A percentile compares a stretch with the other conserved stretches of the same genome.
These are phyloP conservation scores for Takashimella tepidaria DNA, from an alignment of 1,284 basidiomycete species.

Conservation along the genomic window DNA sequence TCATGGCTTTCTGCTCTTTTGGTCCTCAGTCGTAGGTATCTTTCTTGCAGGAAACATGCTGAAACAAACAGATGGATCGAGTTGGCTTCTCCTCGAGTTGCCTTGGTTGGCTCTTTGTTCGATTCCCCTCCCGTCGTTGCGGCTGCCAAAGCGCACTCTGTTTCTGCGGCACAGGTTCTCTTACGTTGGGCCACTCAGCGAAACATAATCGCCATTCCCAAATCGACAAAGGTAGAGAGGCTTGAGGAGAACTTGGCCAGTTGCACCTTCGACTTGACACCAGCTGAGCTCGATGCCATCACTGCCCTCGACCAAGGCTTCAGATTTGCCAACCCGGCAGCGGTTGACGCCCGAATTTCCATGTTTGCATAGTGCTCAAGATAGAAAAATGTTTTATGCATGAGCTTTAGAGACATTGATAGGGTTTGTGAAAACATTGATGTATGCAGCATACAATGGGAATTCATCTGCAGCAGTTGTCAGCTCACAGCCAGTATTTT, in stretches of 20 bases:
- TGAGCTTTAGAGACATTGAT: no score
- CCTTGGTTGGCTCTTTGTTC: conserved; percentile 48
- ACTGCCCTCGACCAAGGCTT: conserved; percentile 60
- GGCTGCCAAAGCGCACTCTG: conserved; percentile 55
- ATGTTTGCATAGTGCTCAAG: conserved; percentile 71
- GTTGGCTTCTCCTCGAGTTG: conserved; percentile 19
- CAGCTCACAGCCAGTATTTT: no score
- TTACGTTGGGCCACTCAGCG: conserved; percentile 74
- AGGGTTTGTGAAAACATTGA: no score
- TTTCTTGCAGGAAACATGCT: background rate
- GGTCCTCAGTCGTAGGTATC: conserved; percentile 54
- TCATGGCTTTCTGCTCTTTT: conserved; percentile 76
- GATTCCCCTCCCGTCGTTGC: conserved; percentile 40
- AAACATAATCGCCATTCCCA: conserved; percentile 68
- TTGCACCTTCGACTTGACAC: conserved; percentile 57
- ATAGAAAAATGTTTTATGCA: no score
- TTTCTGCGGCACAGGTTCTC: conserved; percentile 60
- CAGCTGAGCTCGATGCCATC: conserved; percentile 59
- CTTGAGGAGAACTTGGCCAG: conserved; percentile 59
- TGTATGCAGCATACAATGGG: no score
- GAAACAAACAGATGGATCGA: conserved; percentile 54
- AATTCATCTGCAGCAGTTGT: no score
- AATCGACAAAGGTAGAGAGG: conserved; percentile 48
- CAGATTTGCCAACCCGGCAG: conserved; percentile 65
- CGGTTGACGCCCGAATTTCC: conserved; percentile 58